Percentiles rank a stretch among this genome's conserved stretches.
Conservation (phyloP, 192 early-diverging fungal genomes). For the Coemansia sp. region DNA sequence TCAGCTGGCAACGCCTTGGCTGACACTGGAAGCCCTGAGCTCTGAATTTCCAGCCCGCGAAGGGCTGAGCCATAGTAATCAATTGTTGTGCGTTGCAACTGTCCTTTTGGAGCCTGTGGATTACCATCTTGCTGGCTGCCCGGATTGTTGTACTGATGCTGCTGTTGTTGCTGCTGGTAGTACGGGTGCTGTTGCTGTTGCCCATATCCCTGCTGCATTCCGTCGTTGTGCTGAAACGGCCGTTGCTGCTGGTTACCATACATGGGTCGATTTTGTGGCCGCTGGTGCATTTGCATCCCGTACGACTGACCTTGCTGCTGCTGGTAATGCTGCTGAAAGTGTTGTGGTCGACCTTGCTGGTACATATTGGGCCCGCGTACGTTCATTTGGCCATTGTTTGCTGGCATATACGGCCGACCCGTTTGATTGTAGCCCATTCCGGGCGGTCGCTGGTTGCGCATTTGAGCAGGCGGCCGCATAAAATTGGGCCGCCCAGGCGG, state of each 20-base stretch:
- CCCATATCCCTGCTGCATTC: not conserved
- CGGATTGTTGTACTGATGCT: conserved; percentile 15
- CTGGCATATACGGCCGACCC: conserved; percentile 18
- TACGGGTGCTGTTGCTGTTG: not conserved
- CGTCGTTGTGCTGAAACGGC: not conserved
- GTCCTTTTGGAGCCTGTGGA: conserved; percentile 81
- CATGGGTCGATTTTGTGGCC: conserved; percentile 10
- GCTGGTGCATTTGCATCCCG: conserved; percentile 19
- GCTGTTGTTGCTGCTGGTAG: conserved; percentile 24
- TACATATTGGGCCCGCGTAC: conserved; percentile 20
- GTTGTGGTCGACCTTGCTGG: not conserved
- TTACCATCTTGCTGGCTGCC: conserved; percentile 34
- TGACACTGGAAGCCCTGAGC: conserved; percentile 14
- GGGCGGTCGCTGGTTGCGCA: conserved; percentile 11
- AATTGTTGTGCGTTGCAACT: conserved; percentile 88
- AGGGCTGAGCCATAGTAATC: conserved; percentile 87
- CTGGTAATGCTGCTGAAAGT: not conserved
- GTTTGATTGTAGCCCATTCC: conserved; percentile 25
- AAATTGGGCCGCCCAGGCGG: conserved; percentile 14
- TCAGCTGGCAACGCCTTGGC: conserved; percentile 28
- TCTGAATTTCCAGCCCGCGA: conserved; percentile 60
- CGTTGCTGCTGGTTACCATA: conserved; percentile 7
- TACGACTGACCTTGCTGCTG: conserved; percentile 10
- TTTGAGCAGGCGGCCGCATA: conserved; percentile 13
- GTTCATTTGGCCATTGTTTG: conserved; percentile 29